Evolutionary conservation across 805 yeast genomes (phyloP).

Genomic region (Wickerhamomyces chaumierensis): DNA sequence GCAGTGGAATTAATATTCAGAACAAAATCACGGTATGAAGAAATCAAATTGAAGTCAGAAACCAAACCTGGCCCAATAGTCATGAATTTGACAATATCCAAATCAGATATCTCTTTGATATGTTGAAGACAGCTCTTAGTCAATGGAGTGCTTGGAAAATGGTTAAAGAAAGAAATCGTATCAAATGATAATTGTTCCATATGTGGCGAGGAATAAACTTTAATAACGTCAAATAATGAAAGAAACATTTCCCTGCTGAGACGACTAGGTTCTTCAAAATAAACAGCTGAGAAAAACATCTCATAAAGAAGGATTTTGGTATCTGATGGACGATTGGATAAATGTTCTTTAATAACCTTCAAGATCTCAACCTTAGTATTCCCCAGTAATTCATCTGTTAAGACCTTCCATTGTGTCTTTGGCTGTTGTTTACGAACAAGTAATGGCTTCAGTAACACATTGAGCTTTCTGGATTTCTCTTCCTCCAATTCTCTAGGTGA

Average conservation of each 20-base stretch:
- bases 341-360: no score
- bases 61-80: no score
- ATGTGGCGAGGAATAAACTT: not conserved
- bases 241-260: not conserved
- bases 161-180: not conserved
- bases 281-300: slow-evolving; percentile 11
- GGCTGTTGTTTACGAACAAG: no score
- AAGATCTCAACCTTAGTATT: no score
- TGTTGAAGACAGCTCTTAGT: not conserved
- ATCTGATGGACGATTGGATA: no score
- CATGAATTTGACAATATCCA: no score
- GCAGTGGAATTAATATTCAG: not conserved
- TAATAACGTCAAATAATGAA: not conserved
- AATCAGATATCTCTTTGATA: not conserved
- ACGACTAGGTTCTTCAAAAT: slow-evolving; percentile 6
- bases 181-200: not conserved
- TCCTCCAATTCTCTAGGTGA: no score
- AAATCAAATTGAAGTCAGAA: not conserved
- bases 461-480: no score
- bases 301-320: slow-evolving; percentile 13
- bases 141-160: not conserved
- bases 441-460: no score
- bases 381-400: no score
- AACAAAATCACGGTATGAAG: not conserved
- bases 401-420: no score